Evolutionary conservation across 805 yeast species (phyloP), one percentile per base, ranked within the genome.

Genomic region (Ogataea glucozyma): DNA sequence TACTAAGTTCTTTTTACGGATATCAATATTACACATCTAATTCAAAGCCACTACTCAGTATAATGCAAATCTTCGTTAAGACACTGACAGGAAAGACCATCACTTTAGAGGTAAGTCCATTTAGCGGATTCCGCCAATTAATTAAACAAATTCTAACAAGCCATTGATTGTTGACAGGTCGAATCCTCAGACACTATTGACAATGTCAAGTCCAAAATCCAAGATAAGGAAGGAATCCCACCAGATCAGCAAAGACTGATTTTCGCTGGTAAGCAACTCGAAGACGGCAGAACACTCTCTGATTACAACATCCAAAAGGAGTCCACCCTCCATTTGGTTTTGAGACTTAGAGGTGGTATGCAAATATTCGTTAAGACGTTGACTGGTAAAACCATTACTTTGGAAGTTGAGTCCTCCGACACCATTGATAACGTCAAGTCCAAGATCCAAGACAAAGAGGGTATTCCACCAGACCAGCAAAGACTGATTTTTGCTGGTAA

Each of bases 21-120:
- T 13, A 4, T 18, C 11, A 14, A 26, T 14, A 37, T 13, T 7
- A 4, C 4, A 11, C 27, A 34, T 16, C 31, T 12, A 21, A 18
- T 16, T 5, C 22, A 24, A 6, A 18, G n/a, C n/a, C 17, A 22
- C 21, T 13, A 39, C 27, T 36, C 20, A 26, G 31, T 11, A 36
- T 18, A 53, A 76, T 76, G 81, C 81, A 76, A 67, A 76, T 76
- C 73, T 83, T 83, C 76, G 89, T 84, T 72, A 83, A 83, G 73
- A 83, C 89, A 69, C 78, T 83, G 70, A 83, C 89, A 58, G 89
- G 89, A 79, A 83, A 83, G 79, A 85, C 96, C 71, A 89, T 89
- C 76, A 89, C 97, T 79, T 84, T 89, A 67, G 97, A 89, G 81
- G 38, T 34, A 34, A 34, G 38, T 34, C 8, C 11, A 12, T 19